Conservation (phyloP, 1,284 basidiomycete species). For the Apiotrichum montevideense region DNA sequence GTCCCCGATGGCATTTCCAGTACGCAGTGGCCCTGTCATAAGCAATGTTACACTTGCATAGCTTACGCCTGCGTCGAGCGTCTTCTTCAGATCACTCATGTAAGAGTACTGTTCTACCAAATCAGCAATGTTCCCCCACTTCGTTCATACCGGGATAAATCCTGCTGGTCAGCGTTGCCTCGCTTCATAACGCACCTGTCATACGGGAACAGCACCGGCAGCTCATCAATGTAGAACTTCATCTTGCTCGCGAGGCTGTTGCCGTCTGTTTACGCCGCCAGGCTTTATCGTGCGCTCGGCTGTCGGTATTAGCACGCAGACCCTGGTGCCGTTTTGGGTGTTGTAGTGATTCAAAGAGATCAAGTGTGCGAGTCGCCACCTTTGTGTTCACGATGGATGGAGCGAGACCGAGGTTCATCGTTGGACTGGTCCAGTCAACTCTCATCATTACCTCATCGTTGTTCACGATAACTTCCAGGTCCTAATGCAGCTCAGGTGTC, state of each 20-base stretch:
- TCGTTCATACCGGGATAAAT: slow-evolving; percentile 32
- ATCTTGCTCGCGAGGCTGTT: slow-evolving; percentile 49
- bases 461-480: too few relatives aligned
- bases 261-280: too few relatives aligned
- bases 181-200: slow-evolving; percentile 51
- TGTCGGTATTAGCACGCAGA: too few relatives aligned
- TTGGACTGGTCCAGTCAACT: too few relatives aligned
- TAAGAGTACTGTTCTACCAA: slow-evolving; percentile 89
- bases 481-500: too few relatives aligned
- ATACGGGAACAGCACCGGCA: slow-evolving; percentile 85
- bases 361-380: too few relatives aligned
- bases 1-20: slow-evolving; percentile 99
- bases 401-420: too few relatives aligned
- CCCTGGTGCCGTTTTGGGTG: too few relatives aligned
- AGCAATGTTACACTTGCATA: neutral
- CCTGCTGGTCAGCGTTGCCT: slow-evolving; percentile 5
- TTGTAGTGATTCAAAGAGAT: too few relatives aligned
- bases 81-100: slow-evolving; percentile 97
- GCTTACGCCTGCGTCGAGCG: slow-evolving; percentile 74
- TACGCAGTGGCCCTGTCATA: slow-evolving; percentile 84
- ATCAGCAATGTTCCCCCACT: slow-evolving; percentile 1
- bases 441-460: too few relatives aligned
- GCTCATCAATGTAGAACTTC: slow-evolving; percentile 94
- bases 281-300: too few relatives aligned
- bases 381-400: too few relatives aligned